Conservation (phyloP, 345 rosid species). For the Ceriops decandra region DNA sequence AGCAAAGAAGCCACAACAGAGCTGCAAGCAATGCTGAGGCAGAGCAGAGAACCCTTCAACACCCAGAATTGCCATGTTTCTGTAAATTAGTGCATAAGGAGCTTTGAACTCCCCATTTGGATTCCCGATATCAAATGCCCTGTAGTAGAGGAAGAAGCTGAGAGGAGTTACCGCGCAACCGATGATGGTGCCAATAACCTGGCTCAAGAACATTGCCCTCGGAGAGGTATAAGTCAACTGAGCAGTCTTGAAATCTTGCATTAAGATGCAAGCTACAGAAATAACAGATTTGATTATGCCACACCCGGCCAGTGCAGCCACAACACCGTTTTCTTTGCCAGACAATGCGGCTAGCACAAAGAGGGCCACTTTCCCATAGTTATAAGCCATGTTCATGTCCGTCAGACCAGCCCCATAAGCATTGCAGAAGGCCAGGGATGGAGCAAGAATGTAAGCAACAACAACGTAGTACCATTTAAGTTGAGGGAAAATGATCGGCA, state of each 20-base stretch:
- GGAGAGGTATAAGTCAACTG: slow-evolving; percentile 81
- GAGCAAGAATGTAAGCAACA: slow-evolving; percentile 73
- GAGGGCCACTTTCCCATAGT: slow-evolving; percentile 90
- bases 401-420: slow-evolving; percentile 96
- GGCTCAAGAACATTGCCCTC: slow-evolving; percentile 82
- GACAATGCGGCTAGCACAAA: slow-evolving; percentile 73
- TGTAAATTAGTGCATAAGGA: slow-evolving; percentile 83
- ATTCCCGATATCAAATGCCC: slow-evolving; percentile 84
- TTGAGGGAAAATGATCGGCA: slow-evolving; percentile 85
- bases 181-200: slow-evolving; percentile 63
- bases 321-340: slow-evolving; percentile 70
- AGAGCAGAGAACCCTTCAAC: slow-evolving; percentile 64
- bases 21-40: slow-evolving; percentile 56
- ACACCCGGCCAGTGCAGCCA: slow-evolving; percentile 84
- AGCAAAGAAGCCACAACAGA: slow-evolving; percentile 67
- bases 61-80: slow-evolving; percentile 72
- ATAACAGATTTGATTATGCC: slow-evolving; percentile 89
- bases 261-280: slow-evolving; percentile 76
- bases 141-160: slow-evolving; percentile 85
- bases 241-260: slow-evolving; percentile 97
- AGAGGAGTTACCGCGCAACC: slow-evolving; percentile 75
- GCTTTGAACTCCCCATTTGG: slow-evolving; percentile 88
- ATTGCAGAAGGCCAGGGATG: slow-evolving; percentile 86
- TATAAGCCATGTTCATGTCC: slow-evolving; percentile 94
- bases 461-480: slow-evolving; percentile 86